Evolutionary conservation across 225 moss, liverwort and hornwort genomes (phyloP).

Genomic region (Bryoerythrophyllum caledonicum): DNA sequence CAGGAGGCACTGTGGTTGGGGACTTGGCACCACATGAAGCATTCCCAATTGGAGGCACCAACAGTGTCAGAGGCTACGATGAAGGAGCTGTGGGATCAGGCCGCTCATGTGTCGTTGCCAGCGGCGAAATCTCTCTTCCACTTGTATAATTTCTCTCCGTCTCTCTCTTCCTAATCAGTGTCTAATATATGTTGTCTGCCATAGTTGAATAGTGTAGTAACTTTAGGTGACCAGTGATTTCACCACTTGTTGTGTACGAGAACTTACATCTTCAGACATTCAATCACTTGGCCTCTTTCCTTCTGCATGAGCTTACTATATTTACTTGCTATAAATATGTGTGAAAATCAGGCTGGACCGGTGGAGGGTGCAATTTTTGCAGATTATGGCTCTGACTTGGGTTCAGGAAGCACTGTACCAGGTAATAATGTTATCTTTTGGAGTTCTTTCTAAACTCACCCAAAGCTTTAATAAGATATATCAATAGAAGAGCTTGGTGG

Average conservation of each 20-base stretch:
- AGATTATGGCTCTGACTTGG: constrained; percentile 96
- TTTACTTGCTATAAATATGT: constrained; percentile 7
- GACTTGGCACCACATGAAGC: constrained; percentile 99
- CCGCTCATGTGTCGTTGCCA: constrained; percentile 91
- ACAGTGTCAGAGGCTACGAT: constrained; percentile 98
- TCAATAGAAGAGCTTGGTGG: too few relatives aligned
- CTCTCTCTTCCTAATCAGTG: not conserved
- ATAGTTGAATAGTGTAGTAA: too few relatives aligned
- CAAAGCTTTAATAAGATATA: not conserved
- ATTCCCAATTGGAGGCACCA: constrained; percentile 98
- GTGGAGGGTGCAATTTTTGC: constrained; percentile 98
- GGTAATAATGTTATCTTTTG: constrained; percentile 46
- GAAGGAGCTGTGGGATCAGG: constrained; percentile 98
- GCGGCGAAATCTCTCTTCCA: constrained; percentile 94
- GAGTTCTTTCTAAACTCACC: not conserved
- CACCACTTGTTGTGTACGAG: too few relatives aligned
- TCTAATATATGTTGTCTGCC: too few relatives aligned
- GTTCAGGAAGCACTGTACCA: constrained; percentile 95
- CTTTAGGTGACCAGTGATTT: too few relatives aligned
- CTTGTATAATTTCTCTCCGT: constrained; percentile 55
- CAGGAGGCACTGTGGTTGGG: constrained; percentile 95
- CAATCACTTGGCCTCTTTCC: constrained; percentile 12
- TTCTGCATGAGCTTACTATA: not conserved
- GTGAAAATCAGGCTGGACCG: constrained; percentile 73
- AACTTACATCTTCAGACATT: not conserved